Evolutionary conservation across 116 monocot genomes (phyloP), one percentile per base, ranked within the genome.

Genomic region (Zostera marina): DNA sequence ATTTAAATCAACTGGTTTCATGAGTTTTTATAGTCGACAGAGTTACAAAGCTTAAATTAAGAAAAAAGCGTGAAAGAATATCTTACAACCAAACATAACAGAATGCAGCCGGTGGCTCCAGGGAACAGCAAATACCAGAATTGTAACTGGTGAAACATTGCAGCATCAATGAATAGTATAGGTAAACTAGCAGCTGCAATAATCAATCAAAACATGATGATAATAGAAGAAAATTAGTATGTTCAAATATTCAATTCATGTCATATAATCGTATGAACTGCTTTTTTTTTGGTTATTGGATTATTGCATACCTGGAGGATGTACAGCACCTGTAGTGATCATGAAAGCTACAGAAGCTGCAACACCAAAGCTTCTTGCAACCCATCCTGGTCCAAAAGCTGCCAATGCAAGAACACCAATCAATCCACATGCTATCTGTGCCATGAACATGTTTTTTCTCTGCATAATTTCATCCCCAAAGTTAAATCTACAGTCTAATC

Each of bases 361-460:
- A 60, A 87, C 77, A 58, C 83, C 73, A 13, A 71, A 60, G 22
- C 72, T 78, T 54, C 92, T 80, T 9, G 92, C 87, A 46, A 93
- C 68, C 92, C 92, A 93, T 9, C 92, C 83, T 12, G 92, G 87
- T 1, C 92, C 92, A 51, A 93, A 81, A 20, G 81, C 14, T 7
- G 66, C 56, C 24, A 87, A 53, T 15, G 87, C 84, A 57, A 87
- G 51, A 19, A 92, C 87, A 5, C 92, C 92, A 74, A 84, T 58
- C 17, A 83, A 79, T 10, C 87, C 87, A 67, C 92, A 93, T 14
- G 74, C 84, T 45, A 93, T 81, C 42, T 93, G 92, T 39, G 92
- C 87, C 44, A 81, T 63, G 54, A 87, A 93, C 78, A 93, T 81
- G 44, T 93, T 93, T 60, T 72, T 64, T 69, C 81, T 93, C 92